Conservation (phyloP, 164 flowering plant species). For the Berberis vulgaris region DNA sequence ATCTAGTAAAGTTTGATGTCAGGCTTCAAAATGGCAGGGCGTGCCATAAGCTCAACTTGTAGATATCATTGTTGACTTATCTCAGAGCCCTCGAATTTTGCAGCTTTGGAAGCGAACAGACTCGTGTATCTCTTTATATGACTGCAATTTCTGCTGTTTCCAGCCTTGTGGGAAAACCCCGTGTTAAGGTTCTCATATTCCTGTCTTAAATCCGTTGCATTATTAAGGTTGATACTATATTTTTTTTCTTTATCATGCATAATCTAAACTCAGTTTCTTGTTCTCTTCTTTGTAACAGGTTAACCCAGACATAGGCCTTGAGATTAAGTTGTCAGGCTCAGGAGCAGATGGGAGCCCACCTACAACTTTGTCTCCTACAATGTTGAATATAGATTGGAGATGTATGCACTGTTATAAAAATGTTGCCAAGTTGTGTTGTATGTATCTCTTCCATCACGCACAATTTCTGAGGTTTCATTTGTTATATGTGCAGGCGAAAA, state of each 20-base stretch:
- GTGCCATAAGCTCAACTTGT: background rate
- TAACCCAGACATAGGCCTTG: conserved; percentile 60
- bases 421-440: background rate
- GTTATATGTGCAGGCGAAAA: conserved; percentile 46
- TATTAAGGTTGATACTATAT: background rate
- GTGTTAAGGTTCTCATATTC: conserved; percentile 39
- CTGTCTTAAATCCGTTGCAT: background rate
- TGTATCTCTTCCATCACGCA: background rate
- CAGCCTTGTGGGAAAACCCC: conserved; percentile 57
- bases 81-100: conserved; percentile 12
- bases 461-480: conserved; percentile 11
- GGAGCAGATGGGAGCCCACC: conserved; percentile 63
- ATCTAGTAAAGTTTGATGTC: too few relatives aligned
- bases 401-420: conserved; percentile 33
- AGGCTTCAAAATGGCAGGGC: background rate
- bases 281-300: conserved; percentile 31
- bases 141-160: conserved; percentile 80
- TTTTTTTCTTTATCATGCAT: background rate
- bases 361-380: conserved; percentile 81
- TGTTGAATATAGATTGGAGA: conserved; percentile 65
- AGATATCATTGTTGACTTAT: conserved; percentile 1
- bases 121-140: conserved; percentile 66
- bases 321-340: conserved; percentile 61
- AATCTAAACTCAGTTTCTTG: background rate
- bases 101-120: conserved; percentile 85